Evolutionary conservation across 2,329 filamentous ascomycete species (phyloP).

Genomic region (Xylaria hypoxylon): DNA sequence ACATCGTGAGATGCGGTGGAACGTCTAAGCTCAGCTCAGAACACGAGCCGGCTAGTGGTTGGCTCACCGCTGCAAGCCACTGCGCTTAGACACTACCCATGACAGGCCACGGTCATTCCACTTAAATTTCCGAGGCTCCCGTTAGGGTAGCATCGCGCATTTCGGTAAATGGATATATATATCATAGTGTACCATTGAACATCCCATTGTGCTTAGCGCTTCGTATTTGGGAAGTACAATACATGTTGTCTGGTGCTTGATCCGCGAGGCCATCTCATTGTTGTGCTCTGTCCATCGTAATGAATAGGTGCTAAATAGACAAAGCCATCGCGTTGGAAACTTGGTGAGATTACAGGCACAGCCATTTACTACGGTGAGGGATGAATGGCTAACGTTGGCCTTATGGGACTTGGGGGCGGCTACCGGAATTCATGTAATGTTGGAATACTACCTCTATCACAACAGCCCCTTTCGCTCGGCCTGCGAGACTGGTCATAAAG

Average conservation of each 20-base stretch:
- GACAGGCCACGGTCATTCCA: not conserved
- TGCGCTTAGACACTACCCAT: not conserved
- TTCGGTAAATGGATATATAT: constrained; percentile 5
- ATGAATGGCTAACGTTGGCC: not conserved
- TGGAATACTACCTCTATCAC: not conserved
- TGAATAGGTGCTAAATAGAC: not conserved
- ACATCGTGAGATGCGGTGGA: constrained; percentile 1
- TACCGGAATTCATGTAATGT: constrained; percentile 11
- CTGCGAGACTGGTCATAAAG: constrained; percentile 26
- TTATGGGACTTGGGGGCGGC: not conserved
- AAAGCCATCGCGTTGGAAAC: not conserved
- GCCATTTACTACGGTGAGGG: not conserved
- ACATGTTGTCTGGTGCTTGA: not conserved
- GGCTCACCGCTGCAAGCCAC: constrained; percentile 19
- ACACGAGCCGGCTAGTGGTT: not conserved
- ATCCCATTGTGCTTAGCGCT: not conserved
- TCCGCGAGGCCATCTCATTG: not conserved
- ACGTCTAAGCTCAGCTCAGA: constrained; percentile 13
- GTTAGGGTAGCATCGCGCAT: constrained; percentile 13
- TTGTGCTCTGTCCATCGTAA: not conserved
- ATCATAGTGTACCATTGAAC: not conserved
- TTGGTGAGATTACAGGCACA: not conserved
- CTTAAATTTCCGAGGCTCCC: constrained; percentile 4
- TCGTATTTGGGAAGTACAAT: not conserved
- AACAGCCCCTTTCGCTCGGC: constrained; percentile 16